Evolutionary conservation across 352 stramenopile species (phyloP), one percentile per base, ranked within the genome.

Genomic region (Pythium grandisporangium): DNA sequence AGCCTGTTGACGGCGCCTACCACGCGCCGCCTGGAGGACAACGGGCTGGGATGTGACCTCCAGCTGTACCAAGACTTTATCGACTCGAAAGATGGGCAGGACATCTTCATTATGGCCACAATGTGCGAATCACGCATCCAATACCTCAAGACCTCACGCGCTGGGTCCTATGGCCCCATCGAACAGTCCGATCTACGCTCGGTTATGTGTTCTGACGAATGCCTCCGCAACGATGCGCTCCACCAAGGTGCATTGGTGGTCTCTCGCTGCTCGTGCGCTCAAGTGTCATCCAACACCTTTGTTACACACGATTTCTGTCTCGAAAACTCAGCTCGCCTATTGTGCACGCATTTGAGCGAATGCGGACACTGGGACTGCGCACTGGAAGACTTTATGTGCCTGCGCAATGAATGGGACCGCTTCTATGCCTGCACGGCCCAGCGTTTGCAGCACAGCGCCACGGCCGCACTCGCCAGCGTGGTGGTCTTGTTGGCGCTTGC

Each of bases 321-420:
- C 17, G 68, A 92, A 34, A 93, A 70, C 61, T 92, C 76, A 22
- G 76, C 71, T 25, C 63, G 81, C 29, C 48, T 95, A 38, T 45
- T 96, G 37, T 96, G 86, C 60, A 84, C 66, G 10, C 78, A 86
- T 44, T 45, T 96, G 25, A 69, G 76, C 47, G 81, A 93, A 30
- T 96, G 86, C 43, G 86, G 84, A 14, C 72, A 81, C 48, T 96
- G 86, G 86, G 57, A 62, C 42, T 96, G 86, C 48, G 46, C 66
- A 29, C 66, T 94, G 26, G 63, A 91, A 41, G 86, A 96, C 48
- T 96, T 95, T 45, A 93, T 89, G 66, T 96, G 86, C 53, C 72
- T 89, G 24, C 79, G 86, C 30, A 88, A 91, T 59, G 82, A 96
- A 50, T 96, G 79, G 79, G 76, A 88, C 45, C 66, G 51, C 24